Evolutionary conservation across 306 rosid genomes (phyloP).

Genomic region (Quercus agrifolia): DNA sequence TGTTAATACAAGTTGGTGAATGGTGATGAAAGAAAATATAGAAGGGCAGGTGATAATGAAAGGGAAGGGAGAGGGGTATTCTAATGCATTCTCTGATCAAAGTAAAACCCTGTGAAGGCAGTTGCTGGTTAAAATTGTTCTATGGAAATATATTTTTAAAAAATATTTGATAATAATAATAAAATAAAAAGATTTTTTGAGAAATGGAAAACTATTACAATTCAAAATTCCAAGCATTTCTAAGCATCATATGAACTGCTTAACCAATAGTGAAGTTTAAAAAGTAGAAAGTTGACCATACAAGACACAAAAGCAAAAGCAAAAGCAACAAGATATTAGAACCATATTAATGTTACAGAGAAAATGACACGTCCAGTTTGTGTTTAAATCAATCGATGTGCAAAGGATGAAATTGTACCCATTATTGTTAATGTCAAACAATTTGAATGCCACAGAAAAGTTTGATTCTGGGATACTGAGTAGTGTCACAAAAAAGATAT

Average conservation of each 20-base stretch:
- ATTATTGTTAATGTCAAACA: constrained; percentile 67
- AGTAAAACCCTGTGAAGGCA: neutral
- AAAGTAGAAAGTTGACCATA: neutral
- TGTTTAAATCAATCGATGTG: neutral
- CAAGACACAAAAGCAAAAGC: constrained; percentile 6
- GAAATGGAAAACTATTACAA: neutral
- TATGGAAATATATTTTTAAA: neutral
- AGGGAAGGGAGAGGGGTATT: neutral
- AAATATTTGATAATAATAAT: neutral
- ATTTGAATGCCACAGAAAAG: constrained; percentile 70
- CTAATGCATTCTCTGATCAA: neutral
- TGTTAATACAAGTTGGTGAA: neutral
- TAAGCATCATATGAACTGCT: neutral
- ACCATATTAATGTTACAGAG: neutral
- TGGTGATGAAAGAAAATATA: neutral
- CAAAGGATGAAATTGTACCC: constrained; percentile 55
- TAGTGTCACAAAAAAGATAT: constrained; percentile 79
- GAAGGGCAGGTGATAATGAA: neutral
- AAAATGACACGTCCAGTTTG: neutral
- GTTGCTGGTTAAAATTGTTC: neutral
- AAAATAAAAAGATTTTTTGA: neutral
- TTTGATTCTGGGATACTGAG: constrained; percentile 90
- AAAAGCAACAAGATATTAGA: neutral
- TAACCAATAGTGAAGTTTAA: neutral
- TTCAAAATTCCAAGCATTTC: neutral